Base-by-base conservation (phyloP, 139 green algal species). In the Auxenochlorella pyrenoidosa region DNA sequence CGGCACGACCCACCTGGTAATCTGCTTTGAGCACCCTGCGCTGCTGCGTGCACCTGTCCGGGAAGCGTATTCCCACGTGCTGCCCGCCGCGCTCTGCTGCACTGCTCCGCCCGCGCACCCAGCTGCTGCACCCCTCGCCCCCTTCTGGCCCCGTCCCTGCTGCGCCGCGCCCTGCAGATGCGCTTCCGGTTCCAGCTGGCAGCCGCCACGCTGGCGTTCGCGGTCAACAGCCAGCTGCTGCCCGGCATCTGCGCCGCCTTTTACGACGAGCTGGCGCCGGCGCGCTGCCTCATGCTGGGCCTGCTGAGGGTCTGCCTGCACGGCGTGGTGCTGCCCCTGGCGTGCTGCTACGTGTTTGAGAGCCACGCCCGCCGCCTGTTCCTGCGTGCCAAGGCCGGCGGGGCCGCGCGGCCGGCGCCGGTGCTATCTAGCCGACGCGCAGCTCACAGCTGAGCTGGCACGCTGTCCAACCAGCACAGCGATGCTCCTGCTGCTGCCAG, bases 311-410 rank as follows among this genome's bases (percentile, higher is more conserved):
- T 81, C 26, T 28, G 26, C n/a, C 76, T 82, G 47, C 76, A 82
- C 47, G 76, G 76, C n/a, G 47, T 82, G 76, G 32, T 47, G 47
- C 76, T 82, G 47, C 76, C 76, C 47, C 76, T 82, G 47, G 76
- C 76, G 30, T 82, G 76, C 51, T 82, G 76, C 76, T 82, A 70
- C 51, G 76, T 82, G 32, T 82, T 82, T n/a, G 76, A 82, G 76
- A 68, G 30, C 18, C 51, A 82, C 30, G 51, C 76, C 0, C 76
- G 76, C n/a, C 47, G 76, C 18, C 47, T 82, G 47, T 82, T 82
- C 51, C 16, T 66, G 76, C 76, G 47, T 19, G 16, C 24, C 24
- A 13, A 72, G 65, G 65, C 65, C 65, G 54, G 54, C 16, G 54
- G 54, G 54, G 18, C 13, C 3, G 15, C 15, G 15, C 13, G 16